Evolutionary conservation across 805 yeast species (phyloP), one percentile per base, ranked within the genome.

Genomic region (Starmerella geochares): DNA sequence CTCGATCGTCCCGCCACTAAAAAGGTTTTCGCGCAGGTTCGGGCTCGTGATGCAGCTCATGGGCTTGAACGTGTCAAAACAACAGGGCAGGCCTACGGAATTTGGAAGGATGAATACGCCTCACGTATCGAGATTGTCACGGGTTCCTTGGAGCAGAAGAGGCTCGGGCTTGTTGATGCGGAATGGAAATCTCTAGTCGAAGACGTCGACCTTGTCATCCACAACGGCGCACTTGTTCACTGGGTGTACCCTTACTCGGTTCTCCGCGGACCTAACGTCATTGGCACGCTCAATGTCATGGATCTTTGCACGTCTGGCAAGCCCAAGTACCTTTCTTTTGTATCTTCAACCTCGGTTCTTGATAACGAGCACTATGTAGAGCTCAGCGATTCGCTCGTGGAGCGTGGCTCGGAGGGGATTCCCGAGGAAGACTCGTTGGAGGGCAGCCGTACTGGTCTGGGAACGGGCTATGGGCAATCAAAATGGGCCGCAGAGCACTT

Each of bases 141-240:
- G 42, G 99, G 96, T 32, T 88, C 88, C 61, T 73, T 92, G 58
- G 76, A 90, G 5, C 67, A 74, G 55, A 68, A 74, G n/a, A 73
- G 81, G 39, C 81, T 92, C 63, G 98, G 96, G 0, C 61, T 86
- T 47, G 57, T 68, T 16, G 72, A 73, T 31, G 64, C 59, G 3
- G 68, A 70, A 28, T 92, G 95, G 94, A 39, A 57, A 1, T 44
- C 60, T 7, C 73, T 92, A 52, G 69, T 78, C 9, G 66, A 75
- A 14, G 67, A 71, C 1, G 71, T 90, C 51, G 98, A 94, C 65
- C 81, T 81, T 3, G 80, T 92, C 47, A 77, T 92, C 54, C 99
- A 92, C 67, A 92, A 92, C 60, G 98, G 97, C 71, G 99, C 99
- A 16, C 73, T 88, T 54, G 99, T 92, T 33, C 98, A 92, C 66